These are phyloP conservation scores for Aspergillus bertholletiae DNA, from an alignment of 495 filamentous ascomycete species.

Conservation along the genomic window DNA sequence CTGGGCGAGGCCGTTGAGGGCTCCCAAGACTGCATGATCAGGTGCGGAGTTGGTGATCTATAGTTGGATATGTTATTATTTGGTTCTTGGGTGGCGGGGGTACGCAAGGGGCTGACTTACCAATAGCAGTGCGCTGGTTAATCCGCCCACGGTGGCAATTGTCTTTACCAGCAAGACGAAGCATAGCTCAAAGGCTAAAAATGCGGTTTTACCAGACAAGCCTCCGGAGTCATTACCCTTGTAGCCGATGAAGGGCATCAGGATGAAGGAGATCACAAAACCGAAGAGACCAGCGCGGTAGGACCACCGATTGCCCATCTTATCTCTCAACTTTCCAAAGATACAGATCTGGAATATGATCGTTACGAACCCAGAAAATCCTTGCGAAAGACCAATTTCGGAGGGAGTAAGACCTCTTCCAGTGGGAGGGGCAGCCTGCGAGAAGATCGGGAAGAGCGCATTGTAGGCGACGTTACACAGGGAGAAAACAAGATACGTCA, in stretches of 20 bases:
- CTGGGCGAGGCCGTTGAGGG: constrained; percentile 90
- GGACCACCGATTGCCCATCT: constrained; percentile 78
- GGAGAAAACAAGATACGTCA: constrained; percentile 84
- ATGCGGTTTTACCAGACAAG: constrained; percentile 52
- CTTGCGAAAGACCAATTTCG: constrained; percentile 82
- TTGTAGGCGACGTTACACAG: constrained; percentile 87
- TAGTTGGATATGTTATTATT: constrained; percentile 10
- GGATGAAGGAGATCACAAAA: constrained; percentile 75
- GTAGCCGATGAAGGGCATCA: constrained; percentile 90
- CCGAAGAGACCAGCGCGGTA: constrained; percentile 79
- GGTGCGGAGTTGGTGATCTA: constrained; percentile 93
- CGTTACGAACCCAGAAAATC: constrained; percentile 76
- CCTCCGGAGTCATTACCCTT: constrained; percentile 47
- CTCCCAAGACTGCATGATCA: constrained; percentile 80
- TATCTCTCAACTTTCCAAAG: constrained; percentile 74
- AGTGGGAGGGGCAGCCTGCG: constrained; percentile 64
- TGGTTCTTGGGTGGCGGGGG: background rate
- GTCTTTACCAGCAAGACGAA: constrained; percentile 81
- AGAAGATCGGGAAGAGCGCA: constrained; percentile 89
- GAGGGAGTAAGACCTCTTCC: constrained; percentile 72
- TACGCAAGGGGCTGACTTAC: constrained; percentile 43
- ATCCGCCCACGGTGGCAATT: constrained; percentile 78
- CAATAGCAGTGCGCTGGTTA: constrained; percentile 85
- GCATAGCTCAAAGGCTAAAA: constrained; percentile 70
- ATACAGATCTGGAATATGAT: constrained; percentile 86